These are phyloP conservation scores for Melocanna baccifera DNA, from an alignment of 176 grass and related monocot species.

Conservation along the genomic window DNA sequence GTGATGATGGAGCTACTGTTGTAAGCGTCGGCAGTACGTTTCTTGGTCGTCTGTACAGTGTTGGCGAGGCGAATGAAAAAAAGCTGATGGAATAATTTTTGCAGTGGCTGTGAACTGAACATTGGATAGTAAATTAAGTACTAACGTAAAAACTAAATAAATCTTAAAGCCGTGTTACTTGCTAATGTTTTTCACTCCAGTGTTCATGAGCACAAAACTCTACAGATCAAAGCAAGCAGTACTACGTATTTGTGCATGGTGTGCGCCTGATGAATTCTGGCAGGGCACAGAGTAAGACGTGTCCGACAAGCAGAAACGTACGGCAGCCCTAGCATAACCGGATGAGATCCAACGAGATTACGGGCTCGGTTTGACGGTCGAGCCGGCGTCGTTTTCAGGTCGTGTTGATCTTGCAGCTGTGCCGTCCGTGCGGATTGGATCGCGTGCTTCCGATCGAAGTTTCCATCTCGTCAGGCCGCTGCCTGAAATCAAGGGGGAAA, in stretches of 20 bases:
- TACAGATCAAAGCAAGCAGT: no score
- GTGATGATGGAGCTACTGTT: not conserved
- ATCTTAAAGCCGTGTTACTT: no score
- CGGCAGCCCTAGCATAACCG: not conserved
- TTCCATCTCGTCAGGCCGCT: slow-evolving; percentile 9
- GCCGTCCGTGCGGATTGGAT: not conserved
- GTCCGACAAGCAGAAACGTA: not conserved
- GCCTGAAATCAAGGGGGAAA: not conserved
- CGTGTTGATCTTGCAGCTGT: not conserved
- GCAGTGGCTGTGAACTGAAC: no score
- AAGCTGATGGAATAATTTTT: no score
- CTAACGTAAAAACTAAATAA: no score
- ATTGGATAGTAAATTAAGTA: no score
- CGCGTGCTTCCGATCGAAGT: slow-evolving; percentile 16
- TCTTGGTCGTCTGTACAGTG: no score
- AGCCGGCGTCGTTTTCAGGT: slow-evolving; percentile 21
- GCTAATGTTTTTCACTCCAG: no score
- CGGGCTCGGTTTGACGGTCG: not conserved
- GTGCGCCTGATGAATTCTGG: not conserved
- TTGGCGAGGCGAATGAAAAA: no score
- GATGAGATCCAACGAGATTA: not conserved
- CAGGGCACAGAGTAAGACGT: not conserved
- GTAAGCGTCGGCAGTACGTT: no score
- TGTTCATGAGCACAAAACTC: no score
- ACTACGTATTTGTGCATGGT: not conserved